These are phyloP conservation scores for Colletotrichum cordylinicola DNA, from an alignment of 2,329 filamentous ascomycete genomes.

Conservation along the genomic window DNA sequence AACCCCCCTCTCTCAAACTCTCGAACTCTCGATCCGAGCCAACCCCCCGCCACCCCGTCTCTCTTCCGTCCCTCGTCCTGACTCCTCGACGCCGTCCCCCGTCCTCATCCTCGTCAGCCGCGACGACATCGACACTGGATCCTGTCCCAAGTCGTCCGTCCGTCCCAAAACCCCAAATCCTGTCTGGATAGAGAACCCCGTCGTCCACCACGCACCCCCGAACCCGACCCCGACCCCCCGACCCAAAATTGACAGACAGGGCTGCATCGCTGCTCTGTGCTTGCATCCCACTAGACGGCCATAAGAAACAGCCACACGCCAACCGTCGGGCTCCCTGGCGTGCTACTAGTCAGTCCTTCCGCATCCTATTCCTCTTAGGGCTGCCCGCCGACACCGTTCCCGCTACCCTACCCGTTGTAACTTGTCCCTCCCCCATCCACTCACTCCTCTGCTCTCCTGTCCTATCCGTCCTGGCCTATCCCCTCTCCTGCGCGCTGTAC, in stretches of 20 bases:
- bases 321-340: constrained; percentile 3
- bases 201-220: not conserved
- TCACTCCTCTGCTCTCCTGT: not conserved
- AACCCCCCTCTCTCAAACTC: not conserved
- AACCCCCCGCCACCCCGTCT: not conserved
- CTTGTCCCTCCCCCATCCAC: not conserved
- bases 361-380: constrained; percentile 17
- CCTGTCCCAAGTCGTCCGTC: not conserved
- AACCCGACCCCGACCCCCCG: not conserved
- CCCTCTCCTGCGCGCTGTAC: not conserved
- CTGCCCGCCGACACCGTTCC: constrained; percentile 11
- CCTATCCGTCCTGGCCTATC: not conserved
- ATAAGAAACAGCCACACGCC: constrained; percentile 7
- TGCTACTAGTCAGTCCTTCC: constrained; percentile 13
- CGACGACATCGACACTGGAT: not conserved
- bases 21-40: constrained; percentile 5
- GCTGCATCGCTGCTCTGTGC: constrained; percentile 14
- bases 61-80: not conserved
- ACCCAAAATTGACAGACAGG: constrained; percentile 8
- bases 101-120: not conserved
- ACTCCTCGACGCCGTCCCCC: not conserved
- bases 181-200: not conserved
- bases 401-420: not conserved
- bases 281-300: constrained; percentile 8
- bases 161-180: not conserved